Evolutionary conservation across 176 grass and related monocot species (phyloP).

Genomic region (Raddia guianensis): DNA sequence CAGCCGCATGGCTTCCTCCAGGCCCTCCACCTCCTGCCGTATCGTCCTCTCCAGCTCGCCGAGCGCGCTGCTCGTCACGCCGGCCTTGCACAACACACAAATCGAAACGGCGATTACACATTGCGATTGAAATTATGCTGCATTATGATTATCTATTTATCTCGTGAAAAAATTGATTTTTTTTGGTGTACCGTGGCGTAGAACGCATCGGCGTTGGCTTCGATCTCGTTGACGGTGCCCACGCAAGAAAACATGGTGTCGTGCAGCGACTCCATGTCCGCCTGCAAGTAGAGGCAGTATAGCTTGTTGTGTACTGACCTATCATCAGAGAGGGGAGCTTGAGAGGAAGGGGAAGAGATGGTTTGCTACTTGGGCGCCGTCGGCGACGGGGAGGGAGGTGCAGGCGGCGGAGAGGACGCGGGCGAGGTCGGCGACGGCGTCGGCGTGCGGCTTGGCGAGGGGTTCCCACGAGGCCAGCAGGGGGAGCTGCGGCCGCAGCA

Average conservation of each 20-base stretch:
- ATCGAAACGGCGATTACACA: background rate
- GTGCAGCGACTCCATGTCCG: conserved; percentile 46
- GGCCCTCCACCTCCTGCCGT: conserved; percentile 66
- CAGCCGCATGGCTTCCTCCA: conserved; percentile 69
- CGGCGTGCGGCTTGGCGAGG: conserved; percentile 49
- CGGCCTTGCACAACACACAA: conserved; percentile 41
- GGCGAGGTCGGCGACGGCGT: conserved; percentile 57
- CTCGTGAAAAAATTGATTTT: background rate
- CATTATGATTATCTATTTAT: background rate
- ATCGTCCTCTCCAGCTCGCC: conserved; percentile 57
- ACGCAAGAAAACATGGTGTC: conserved; percentile 50
- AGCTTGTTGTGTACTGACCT: background rate
- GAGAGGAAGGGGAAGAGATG: background rate
- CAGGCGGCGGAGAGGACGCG: conserved; percentile 56
- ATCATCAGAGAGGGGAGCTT: background rate
- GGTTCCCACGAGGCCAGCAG: conserved; percentile 70
- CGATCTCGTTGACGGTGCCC: conserved; percentile 58
- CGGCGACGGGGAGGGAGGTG: conserved; percentile 62
- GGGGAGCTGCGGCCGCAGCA: conserved; percentile 59
- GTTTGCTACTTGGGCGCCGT: conserved; percentile 55
- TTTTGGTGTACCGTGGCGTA: conserved; percentile 55
- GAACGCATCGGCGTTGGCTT: conserved; percentile 52
- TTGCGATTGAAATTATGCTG: background rate
- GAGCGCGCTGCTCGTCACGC: conserved; percentile 42
- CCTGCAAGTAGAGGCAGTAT: conserved; percentile 20